Evolutionary conservation across 176 grass and related monocot species (phyloP).

Genomic region (Oropetium thomaeum): DNA sequence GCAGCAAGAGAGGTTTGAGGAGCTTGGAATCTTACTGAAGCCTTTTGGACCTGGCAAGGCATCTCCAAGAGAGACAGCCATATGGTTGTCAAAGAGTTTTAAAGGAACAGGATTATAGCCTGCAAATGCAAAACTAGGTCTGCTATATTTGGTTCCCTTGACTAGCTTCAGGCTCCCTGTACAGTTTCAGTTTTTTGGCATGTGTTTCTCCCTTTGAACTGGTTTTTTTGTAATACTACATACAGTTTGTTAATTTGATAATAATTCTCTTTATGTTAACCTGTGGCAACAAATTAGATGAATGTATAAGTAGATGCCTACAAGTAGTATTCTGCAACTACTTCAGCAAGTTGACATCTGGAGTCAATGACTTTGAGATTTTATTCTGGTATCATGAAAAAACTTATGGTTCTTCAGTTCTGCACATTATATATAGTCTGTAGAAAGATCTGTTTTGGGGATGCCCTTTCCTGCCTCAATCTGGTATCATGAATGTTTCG

Average conservation of each 20-base stretch:
- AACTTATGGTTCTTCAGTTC: background rate
- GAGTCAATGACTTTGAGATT: background rate
- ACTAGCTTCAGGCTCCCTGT: constrained; percentile 31
- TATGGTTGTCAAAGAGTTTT: constrained; percentile 93
- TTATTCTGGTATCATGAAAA: background rate
- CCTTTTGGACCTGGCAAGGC: constrained; percentile 82
- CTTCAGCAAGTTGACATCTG: background rate
- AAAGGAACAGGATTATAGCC: constrained; percentile 55
- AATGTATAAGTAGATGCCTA: background rate
- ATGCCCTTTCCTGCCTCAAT: background rate
- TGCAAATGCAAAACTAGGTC: background rate
- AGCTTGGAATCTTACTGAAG: constrained; percentile 76
- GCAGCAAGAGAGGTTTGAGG: constrained; percentile 80
- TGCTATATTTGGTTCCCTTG: background rate
- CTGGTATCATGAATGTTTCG: too few relatives aligned
- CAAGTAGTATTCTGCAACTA: background rate
- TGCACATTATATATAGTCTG: background rate
- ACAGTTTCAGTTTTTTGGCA: constrained; percentile 28
- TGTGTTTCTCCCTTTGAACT: background rate
- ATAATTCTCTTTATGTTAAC: background rate
- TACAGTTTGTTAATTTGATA: background rate
- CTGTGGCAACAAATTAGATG: constrained; percentile 16
- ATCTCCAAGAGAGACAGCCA: constrained; percentile 88
- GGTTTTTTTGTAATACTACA: constrained; percentile 5
- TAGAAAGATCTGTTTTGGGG: background rate